Percentiles rank a stretch among this genome's conserved stretches.
phyloP scores from a whole-genome alignment of 2,329 filamentous ascomycete species.

The Cadophora sp. region DNA sequence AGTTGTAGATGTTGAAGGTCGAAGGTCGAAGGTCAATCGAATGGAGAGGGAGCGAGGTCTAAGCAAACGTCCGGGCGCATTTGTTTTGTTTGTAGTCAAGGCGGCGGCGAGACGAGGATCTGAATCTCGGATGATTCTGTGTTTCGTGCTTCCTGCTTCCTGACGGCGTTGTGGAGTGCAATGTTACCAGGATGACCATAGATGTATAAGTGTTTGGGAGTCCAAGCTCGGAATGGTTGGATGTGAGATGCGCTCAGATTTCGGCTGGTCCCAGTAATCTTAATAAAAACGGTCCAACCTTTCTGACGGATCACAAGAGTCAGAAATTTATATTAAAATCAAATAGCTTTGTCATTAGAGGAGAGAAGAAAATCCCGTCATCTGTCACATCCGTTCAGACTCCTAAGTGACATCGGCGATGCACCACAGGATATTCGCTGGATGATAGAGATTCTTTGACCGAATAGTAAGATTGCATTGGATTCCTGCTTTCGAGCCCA shows the following conservation, averaged over 20 bases:
- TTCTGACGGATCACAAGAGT: constrained; percentile 16
- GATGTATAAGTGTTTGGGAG: constrained; percentile 18
- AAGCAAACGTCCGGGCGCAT: constrained; percentile 14
- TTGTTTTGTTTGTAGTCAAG: constrained; percentile 15
- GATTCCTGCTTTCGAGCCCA: not conserved
- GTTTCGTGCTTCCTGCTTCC: constrained; percentile 11
- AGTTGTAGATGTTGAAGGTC: constrained; percentile 1
- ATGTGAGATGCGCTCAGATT: not conserved
- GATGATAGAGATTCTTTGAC: not conserved
- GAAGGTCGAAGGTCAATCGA: constrained; percentile 13
- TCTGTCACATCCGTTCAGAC: not conserved
- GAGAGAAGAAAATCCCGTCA: not conserved
- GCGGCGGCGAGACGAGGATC: constrained; percentile 9
- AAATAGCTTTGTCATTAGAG: not conserved
- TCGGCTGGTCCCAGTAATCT: constrained; percentile 14
- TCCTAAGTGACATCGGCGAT: not conserved
- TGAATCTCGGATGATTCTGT: constrained; percentile 11
- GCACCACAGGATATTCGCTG: not conserved
- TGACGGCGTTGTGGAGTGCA: constrained; percentile 11
- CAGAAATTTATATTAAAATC: not conserved
- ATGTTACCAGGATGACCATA: constrained; percentile 15
- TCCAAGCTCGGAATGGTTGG: constrained; percentile 10
- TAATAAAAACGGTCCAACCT: constrained; percentile 16
- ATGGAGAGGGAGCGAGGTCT: constrained; percentile 1
- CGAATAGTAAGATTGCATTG: constrained; percentile 3